Base-by-base conservation (phyloP, 2,329 filamentous ascomycete species). In the Sporothrix schenckii region DNA sequence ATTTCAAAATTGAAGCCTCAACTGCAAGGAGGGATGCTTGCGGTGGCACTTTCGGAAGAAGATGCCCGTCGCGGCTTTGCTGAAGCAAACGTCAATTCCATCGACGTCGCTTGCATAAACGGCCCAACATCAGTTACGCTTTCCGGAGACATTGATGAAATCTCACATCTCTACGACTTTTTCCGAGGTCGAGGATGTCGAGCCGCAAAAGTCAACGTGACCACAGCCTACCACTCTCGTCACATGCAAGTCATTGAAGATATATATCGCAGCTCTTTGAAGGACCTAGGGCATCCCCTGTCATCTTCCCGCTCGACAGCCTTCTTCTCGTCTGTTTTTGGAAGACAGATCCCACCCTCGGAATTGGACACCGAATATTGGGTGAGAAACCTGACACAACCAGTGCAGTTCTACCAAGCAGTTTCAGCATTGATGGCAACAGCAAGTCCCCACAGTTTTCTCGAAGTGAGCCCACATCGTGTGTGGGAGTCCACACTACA, bases 1-100 rank as follows among this genome's bases (percentile, higher is more conserved):
- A 72, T 80, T 2, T 73, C 72, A 34, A 72, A 71, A 0, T 0
- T 69, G 47, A 69, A 61, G 1, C 34, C 70, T 61, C 7, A 72
- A 52, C 13, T 65, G 0, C 70, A 19, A 1, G 84, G 84, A 0
- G 79, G 77, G 1, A 87, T 87, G 85, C 74, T 86, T 53, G 84
- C 84, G 0, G 82, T 81, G 0, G 81, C 81, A 0, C 77, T 81
- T 0, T 77, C 78, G 0, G 72, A 76, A 7, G 78, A 80, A 2
- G 80, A 84, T 30, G 81, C 79, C 0, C 72, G 77, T 1, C 75
- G 73, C 0, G 66, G 77, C 0, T 72, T 75, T 6, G 68, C 72
- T 0, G 50, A 75, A 0, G 56, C 66, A 0, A 69, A 71, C 0
- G 77, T 74, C 3, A 78, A 77, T 2, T 73, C 75, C 0, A 68